Evolutionary conservation across 192 early-diverging fungal species (phyloP).

Genomic region (Mortierella antarctica): DNA sequence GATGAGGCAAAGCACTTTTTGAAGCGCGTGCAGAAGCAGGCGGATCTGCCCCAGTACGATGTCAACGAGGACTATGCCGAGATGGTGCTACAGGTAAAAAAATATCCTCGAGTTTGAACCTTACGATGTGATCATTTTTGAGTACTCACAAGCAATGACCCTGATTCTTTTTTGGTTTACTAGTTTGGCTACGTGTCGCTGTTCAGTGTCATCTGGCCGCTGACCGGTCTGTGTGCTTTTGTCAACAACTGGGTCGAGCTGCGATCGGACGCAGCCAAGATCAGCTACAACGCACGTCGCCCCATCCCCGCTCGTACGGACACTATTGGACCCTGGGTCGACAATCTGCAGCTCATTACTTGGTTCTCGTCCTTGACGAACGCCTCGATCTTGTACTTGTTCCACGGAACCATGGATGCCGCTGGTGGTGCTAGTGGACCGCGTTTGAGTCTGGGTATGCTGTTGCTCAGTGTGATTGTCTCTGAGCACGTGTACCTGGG

Average conservation of each 20-base stretch:
- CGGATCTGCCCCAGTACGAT: conserved; percentile 78
- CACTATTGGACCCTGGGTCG: conserved; percentile 83
- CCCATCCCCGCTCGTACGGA: conserved; percentile 78
- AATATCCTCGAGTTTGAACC: background rate
- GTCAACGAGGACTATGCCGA: conserved; percentile 92
- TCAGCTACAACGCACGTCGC: conserved; percentile 78
- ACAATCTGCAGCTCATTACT: conserved; percentile 61
- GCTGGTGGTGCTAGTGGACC: background rate
- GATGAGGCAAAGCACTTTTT: conserved; percentile 55
- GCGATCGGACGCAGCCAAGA: conserved; percentile 90
- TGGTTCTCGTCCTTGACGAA: conserved; percentile 70
- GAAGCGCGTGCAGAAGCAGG: conserved; percentile 65
- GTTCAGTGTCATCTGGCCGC: conserved; percentile 88
- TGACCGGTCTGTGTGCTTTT: conserved; percentile 82
- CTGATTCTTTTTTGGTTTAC: background rate
- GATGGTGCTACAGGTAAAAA: conserved; percentile 84
- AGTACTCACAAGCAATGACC: background rate
- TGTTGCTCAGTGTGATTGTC: conserved; percentile 28
- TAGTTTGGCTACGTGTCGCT: conserved; percentile 88
- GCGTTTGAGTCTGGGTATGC: conserved; percentile 18
- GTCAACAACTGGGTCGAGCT: conserved; percentile 95
- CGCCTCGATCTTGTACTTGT: conserved; percentile 66
- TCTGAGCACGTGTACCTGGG: conserved; percentile 47
- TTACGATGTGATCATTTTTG: background rate
- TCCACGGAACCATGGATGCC: background rate